Evolutionary conservation across 139 green algal genomes (phyloP).

Genomic region (Yamagishiella unicocca): DNA sequence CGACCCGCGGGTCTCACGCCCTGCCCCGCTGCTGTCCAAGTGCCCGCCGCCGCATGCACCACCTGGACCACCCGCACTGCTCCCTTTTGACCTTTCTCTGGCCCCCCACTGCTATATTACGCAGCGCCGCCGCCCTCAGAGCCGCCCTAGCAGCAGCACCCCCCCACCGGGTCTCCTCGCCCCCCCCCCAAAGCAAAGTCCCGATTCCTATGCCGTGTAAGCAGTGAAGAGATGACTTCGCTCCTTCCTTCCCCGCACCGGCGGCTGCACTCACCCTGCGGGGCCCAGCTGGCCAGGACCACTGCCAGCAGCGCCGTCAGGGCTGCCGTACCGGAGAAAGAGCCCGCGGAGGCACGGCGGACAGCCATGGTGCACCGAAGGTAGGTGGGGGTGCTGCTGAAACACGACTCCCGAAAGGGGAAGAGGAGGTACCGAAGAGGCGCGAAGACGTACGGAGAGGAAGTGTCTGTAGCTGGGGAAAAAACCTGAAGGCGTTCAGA

Average conservation of each 20-base stretch:
- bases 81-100: not conserved
- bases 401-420: too few species aligned
- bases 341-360: too few species aligned
- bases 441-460: too few species aligned
- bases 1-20: not conserved
- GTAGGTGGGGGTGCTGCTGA: too few species aligned
- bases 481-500: too few species aligned
- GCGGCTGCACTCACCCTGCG: not conserved
- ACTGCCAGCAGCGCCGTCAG: not conserved
- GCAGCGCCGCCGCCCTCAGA: too few species aligned
- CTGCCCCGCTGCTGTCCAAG: not conserved
- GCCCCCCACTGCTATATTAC: not conserved
- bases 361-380: too few species aligned
- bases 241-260: not conserved
- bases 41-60: too few species aligned
- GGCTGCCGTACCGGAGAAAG: not conserved
- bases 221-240: too few species aligned
- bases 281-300: not conserved
- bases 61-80: not conserved
- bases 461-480: too few species aligned
- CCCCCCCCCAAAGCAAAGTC: not conserved
- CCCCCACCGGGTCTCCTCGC: not conserved
- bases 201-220: not conserved
- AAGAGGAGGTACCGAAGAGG: too few species aligned
- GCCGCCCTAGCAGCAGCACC: too few species aligned